Percentiles rank a stretch among this genome's conserved stretches.
phyloP scores from a whole-genome alignment of 2,329 filamentous ascomycete genomes.

The Beauveria scarabaeidicola region DNA sequence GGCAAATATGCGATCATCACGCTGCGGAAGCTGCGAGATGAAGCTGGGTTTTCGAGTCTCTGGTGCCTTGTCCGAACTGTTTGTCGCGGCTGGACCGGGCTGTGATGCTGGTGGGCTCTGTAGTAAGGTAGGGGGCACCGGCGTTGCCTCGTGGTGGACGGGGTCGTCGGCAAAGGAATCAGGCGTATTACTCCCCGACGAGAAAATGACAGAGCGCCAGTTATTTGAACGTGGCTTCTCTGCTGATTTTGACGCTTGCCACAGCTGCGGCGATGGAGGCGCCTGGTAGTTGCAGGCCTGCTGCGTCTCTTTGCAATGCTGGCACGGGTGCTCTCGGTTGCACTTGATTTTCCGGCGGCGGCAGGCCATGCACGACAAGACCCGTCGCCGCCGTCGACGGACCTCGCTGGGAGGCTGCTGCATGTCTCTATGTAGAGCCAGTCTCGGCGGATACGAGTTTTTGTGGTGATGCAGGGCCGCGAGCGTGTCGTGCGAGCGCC shows the following conservation, averaged over 20 bases:
- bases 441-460: too few relatives aligned
- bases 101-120: not conserved
- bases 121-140: not conserved
- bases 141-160: not conserved
- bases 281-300: conserved; percentile 24
- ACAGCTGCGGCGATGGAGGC: conserved; percentile 1
- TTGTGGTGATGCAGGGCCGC: not conserved
- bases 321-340: conserved; percentile 32
- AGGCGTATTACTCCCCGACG: not conserved
- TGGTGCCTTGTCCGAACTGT: not conserved
- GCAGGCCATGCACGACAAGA: conserved; percentile 32
- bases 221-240: not conserved
- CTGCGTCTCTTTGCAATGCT: conserved; percentile 26
- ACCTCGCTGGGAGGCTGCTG: conserved; percentile 1
- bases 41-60: not conserved
- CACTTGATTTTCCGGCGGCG: conserved; percentile 38
- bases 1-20: not conserved
- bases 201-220: conserved; percentile 6
- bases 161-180: not conserved
- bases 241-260: not conserved
- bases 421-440: not conserved
- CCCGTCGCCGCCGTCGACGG: not conserved
- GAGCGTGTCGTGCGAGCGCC: not conserved
- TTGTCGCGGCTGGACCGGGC: not conserved
- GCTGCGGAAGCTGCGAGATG: not conserved